Base-by-base conservation (phyloP, 495 filamentous ascomycete genomes). In the Chaetomium tenue region DNA sequence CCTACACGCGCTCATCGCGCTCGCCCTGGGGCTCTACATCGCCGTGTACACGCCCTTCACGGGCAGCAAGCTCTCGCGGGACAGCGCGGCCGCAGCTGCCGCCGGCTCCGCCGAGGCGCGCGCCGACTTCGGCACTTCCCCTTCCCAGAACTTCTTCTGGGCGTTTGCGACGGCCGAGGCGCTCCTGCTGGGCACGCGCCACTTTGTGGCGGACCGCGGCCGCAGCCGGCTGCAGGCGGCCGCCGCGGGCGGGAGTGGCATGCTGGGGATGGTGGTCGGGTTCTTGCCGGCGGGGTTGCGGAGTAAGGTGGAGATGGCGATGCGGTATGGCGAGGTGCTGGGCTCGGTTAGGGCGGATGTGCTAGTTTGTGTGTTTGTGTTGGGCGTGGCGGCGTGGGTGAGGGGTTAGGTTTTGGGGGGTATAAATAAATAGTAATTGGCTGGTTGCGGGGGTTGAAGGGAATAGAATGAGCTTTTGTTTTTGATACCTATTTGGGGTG, bases 151-250 rank as follows among this genome's bases (percentile, higher is more conserved):
- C 25, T 97, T 94, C 76, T 85, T 88, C 68, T 83, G 89, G 60
- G 75, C 73, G 22, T 97, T 97, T 71, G 87, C 89, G 23, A 92
- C 91, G 3, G 89, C 86, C 13, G 91, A 97, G 79, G 74, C 92
- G 60, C 66, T 93, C 37, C 72, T 96, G 67, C 84, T 89, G 65
- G 84, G 83, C 9, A 83, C 84, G 25, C 78, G 90, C 65, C 87
- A 86, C 61, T 83, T 92, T 67, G 44, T 88, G 5, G 16, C 7
- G 58, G 87, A 89, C 56, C 83, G 81, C 13, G 63, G 62, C n/a
- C 16, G 59, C 13, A 20, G 47, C 59, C 78, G 79, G 58, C 68
- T 77, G 68, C 66, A 28, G 3, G 28, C 20, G 2, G 55, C 39
- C 6, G 28, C 40, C 2, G 44, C 53, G 42, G 62, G 20, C 3